Evolutionary conservation across 352 stramenopile species (phyloP).

Genomic region (Phytopythium ostracodes): DNA sequence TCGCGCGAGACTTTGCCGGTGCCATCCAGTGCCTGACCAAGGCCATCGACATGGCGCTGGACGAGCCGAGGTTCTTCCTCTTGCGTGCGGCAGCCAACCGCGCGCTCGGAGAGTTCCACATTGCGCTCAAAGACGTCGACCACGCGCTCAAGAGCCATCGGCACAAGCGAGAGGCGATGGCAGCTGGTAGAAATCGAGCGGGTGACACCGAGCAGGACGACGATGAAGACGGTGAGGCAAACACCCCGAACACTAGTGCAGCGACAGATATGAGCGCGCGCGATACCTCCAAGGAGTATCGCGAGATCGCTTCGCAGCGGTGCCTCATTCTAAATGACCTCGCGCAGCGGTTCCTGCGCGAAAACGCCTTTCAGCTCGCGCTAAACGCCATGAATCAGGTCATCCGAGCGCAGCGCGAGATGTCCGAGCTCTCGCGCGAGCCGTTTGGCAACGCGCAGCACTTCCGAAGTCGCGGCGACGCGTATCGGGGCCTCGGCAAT

Average conservation of each 20-base stretch:
- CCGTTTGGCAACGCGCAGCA: conserved; percentile 43
- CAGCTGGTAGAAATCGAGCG: not conserved
- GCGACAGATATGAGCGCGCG: not conserved
- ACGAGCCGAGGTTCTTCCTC: conserved; percentile 68
- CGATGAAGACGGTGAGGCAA: not conserved
- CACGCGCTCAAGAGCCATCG: conserved; percentile 50
- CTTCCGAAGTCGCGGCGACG: conserved; percentile 69
- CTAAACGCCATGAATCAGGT: conserved; percentile 82
- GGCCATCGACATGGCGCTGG: conserved; percentile 59
- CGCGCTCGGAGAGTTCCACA: conserved; percentile 52
- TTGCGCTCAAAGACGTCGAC: conserved; percentile 57
- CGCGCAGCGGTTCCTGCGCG: conserved; percentile 41
- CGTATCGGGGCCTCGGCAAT: conserved; percentile 65
- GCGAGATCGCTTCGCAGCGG: conserved; percentile 62
- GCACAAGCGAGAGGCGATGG: conserved; percentile 14
- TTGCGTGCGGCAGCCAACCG: conserved; percentile 62
- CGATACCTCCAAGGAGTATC: conserved; percentile 49
- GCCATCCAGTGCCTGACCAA: conserved; percentile 65
- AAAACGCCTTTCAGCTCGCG: conserved; percentile 63
- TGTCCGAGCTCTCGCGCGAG: conserved; percentile 43
- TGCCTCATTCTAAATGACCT: conserved; percentile 79
- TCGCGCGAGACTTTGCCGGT: conserved; percentile 43
- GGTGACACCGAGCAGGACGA: not conserved
- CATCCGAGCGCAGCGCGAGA: conserved; percentile 50
- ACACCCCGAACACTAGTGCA: not conserved